Conservation (phyloP, 495 filamentous ascomycete species). For the Podospora appendiculata region DNA sequence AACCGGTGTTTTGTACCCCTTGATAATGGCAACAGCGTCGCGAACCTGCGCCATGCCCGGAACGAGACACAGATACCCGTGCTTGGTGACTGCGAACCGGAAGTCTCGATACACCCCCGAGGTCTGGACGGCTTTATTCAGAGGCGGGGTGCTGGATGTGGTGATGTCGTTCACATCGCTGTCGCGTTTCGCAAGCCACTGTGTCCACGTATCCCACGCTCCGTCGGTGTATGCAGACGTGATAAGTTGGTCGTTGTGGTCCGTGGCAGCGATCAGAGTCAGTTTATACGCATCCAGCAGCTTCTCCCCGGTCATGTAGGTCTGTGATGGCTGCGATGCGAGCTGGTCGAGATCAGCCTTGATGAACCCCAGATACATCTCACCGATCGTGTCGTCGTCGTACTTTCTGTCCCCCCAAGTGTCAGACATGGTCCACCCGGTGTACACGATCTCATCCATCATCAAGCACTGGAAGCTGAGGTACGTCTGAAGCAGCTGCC, state of each 20-base stretch:
- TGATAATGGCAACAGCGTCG: background rate
- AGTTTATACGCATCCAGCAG: background rate
- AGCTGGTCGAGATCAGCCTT: background rate
- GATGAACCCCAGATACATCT: background rate
- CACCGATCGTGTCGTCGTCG: background rate
- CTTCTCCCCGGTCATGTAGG: background rate
- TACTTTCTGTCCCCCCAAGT: background rate
- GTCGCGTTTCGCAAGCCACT: background rate
- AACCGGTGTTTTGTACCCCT: background rate
- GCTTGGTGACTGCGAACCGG: background rate
- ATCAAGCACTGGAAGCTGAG: background rate
- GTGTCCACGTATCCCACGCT: background rate
- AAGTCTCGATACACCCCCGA: background rate
- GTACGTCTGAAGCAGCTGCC: background rate
- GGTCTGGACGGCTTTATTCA: background rate
- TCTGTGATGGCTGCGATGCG: background rate
- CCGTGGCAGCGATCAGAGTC: background rate
- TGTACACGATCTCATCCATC: background rate
- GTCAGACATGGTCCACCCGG: background rate
- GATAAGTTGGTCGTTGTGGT: background rate
- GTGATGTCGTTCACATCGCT: background rate
- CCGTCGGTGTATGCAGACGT: background rate
- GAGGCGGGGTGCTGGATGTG: too few species aligned
- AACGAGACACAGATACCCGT: background rate
- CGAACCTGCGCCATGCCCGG: background rate